Evolutionary conservation across 2,329 filamentous ascomycete species (phyloP).

Genomic region (Exserohilum rostratum): DNA sequence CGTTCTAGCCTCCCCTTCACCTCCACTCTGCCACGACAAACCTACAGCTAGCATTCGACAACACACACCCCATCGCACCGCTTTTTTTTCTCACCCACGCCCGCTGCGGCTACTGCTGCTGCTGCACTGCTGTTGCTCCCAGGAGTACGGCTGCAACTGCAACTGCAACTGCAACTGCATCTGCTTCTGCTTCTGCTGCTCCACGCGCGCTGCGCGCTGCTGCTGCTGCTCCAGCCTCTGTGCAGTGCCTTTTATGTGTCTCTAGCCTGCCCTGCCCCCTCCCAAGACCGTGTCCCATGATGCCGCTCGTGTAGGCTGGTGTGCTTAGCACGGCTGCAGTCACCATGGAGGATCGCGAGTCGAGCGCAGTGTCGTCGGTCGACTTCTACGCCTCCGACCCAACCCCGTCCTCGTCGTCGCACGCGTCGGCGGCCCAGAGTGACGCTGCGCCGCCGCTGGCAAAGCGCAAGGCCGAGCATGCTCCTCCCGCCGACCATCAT

Average conservation of each 20-base stretch:
- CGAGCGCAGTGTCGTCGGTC: constrained; percentile 43
- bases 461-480: constrained; percentile 47
- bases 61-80: constrained; percentile 11
- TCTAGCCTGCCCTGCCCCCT: constrained; percentile 27
- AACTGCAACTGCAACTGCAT: background rate
- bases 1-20: constrained; percentile 12
- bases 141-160: too few relatives aligned
- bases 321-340: constrained; percentile 19
- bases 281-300: constrained; percentile 15
- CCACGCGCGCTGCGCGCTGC: constrained; percentile 12
- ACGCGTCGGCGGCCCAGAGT: constrained; percentile 18
- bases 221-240: constrained; percentile 7
- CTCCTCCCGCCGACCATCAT: constrained; percentile 12
- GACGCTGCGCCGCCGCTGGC: constrained; percentile 15
- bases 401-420: constrained; percentile 16
- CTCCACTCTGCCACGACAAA: constrained; percentile 16
- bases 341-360: constrained; percentile 43
- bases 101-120: background rate
- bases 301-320: constrained; percentile 41
- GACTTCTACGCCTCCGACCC: constrained; percentile 45
- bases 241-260: constrained; percentile 36
- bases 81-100: constrained; percentile 6
- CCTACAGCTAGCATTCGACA: constrained; percentile 11
- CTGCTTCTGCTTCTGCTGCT: background rate
- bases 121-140: too few relatives aligned